Base-by-base conservation (phyloP, 2,329 filamentous ascomycete genomes). In the Didymella exigua region DNA sequence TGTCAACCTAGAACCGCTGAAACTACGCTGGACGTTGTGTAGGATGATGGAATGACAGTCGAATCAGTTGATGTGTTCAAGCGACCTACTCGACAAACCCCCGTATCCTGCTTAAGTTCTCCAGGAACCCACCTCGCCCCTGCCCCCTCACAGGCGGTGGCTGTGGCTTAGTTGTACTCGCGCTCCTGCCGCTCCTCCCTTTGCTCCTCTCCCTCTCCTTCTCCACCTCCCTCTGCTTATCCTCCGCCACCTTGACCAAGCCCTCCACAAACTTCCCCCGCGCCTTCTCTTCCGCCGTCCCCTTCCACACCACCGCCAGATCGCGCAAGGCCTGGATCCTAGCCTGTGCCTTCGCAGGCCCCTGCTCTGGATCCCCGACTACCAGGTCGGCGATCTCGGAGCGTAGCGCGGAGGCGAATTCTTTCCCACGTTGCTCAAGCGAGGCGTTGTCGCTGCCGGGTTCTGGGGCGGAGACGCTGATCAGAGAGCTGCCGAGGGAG, bases 221-320 rank as follows among this genome's bases (percentile, higher is more conserved):
- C 40, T 82, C 81, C 34, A 82, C 53, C 1, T 73, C 73, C 60
- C 73, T 81, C 60, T 79, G 78, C 62, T 80, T 79, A 21, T 97
- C 93, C 69, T 97, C 92, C 1, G 96, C 90, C 75, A 91, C 83
- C 78, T 87, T 91, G 29, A 87, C 86, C 65, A 99, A 74, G 46
- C 84, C 83, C 61, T 98, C 93, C 16, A 99, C 87, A 71, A 97
- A 92, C 67, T 86, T 89, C 9, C 78, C 78, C 48, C 95, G 82
- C 5, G 91, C 91, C 76, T 90, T 96, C 74, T 98, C 95, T 77
- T 99, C 95, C 0, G 90, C 89, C 2, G 95, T 97, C n/a, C 92
- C 92, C 72, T 89, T 93, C 93, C 95, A 99, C 19, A 99, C 87
- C n/a, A 78, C 78, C 4, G 86, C 86, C 60, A 98, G 77, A 59